Conservation (phyloP, 78 protist species). For the Guillardia theta region DNA sequence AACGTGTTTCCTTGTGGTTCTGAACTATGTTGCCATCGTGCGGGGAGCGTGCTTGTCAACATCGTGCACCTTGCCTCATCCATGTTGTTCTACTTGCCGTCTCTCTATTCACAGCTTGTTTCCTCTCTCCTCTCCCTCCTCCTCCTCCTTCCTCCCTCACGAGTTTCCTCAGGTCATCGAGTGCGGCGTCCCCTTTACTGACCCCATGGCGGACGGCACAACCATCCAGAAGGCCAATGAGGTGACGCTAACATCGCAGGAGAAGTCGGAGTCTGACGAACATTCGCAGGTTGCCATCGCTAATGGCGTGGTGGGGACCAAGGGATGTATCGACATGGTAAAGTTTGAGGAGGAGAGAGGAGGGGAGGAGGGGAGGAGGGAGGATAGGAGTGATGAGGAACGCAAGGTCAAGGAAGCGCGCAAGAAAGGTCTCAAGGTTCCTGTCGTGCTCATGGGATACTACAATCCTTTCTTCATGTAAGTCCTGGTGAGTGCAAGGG, state of each 20-base stretch:
- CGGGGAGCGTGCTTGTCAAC: too few relatives aligned
- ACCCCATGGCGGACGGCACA: constrained; percentile 57
- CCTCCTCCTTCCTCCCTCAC: too few relatives aligned
- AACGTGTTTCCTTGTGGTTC: too few relatives aligned
- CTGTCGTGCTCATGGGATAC: constrained; percentile 78
- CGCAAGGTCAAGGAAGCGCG: constrained; percentile 51
- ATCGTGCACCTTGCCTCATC: too few relatives aligned
- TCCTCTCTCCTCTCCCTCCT: too few relatives aligned
- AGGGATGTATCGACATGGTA: background rate
- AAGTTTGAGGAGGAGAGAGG: background rate
- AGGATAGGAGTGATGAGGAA: background rate
- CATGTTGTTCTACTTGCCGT: too few relatives aligned
- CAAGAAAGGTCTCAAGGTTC: constrained; percentile 67
- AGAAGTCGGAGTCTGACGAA: too few relatives aligned
- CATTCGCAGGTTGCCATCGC: too few relatives aligned
- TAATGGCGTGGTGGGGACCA: background rate
- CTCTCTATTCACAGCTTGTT: too few relatives aligned
- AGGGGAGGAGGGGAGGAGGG: background rate
- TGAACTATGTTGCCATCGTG: too few relatives aligned
- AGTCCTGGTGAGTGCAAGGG: too few relatives aligned
- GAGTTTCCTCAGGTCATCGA: constrained; percentile 76
- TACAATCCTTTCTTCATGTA: constrained; percentile 67
- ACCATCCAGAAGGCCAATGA: constrained; percentile 46
- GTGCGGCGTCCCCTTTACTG: constrained; percentile 64
- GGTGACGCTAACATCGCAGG: constrained; percentile 54